These are phyloP conservation scores for Oropetium thomaeum DNA, from an alignment of 176 grass and related monocot species.

Conservation along the genomic window DNA sequence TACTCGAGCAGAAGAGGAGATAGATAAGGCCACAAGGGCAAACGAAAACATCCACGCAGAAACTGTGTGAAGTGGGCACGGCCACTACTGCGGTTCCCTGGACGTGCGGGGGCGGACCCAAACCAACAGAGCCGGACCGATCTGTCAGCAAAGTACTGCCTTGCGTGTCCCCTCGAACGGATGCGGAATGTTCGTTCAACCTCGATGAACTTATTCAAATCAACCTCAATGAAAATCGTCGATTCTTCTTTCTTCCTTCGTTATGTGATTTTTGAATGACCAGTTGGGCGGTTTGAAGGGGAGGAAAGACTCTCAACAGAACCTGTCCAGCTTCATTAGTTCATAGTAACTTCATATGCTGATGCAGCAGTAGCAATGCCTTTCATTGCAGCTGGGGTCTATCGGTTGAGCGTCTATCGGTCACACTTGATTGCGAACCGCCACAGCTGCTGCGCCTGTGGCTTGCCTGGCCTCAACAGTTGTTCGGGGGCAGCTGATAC, in stretches of 20 bases:
- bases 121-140: background rate
- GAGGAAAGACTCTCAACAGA: too few relatives aligned
- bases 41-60: background rate
- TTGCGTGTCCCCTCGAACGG: background rate
- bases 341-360: too few relatives aligned
- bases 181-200: too few relatives aligned
- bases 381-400: constrained; percentile 40
- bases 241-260: too few relatives aligned
- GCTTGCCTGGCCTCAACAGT: background rate
- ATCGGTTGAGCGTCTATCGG: constrained; percentile 2
- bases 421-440: constrained; percentile 31
- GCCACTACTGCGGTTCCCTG: background rate
- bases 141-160: constrained; percentile 1
- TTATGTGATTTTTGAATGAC: too few relatives aligned
- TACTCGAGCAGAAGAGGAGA: background rate
- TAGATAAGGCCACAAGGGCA: too few relatives aligned
- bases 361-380: constrained; percentile 4
- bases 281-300: too few relatives aligned
- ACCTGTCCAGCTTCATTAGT: too few relatives aligned
- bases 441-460: background rate
- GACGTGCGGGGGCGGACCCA: background rate
- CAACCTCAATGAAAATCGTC: too few relatives aligned
- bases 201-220: too few relatives aligned
- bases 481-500: background rate
- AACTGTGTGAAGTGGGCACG: background rate